Conservation (phyloP, 2,329 filamentous ascomycete genomes). For the Ophiostoma sp. region DNA sequence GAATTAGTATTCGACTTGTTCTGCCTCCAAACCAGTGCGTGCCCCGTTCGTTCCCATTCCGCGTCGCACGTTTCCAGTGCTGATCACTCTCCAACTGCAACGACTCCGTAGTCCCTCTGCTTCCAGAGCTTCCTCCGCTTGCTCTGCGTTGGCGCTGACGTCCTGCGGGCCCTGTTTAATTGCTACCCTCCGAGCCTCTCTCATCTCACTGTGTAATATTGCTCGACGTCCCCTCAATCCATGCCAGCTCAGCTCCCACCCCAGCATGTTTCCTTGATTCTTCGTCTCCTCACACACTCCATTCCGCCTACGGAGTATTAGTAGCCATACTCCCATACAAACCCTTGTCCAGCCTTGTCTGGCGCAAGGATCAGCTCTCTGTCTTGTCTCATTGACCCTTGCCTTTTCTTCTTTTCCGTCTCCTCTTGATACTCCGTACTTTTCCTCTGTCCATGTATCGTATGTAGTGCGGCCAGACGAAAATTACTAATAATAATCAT, state of each 20-base stretch:
- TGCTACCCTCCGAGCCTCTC: not conserved
- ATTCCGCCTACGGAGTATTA: too few species aligned
- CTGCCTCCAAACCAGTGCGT: too few species aligned
- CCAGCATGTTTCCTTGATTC: too few species aligned
- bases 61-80: too few species aligned
- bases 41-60: too few species aligned
- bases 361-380: not conserved
- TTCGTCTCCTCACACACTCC: too few species aligned
- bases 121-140: not conserved
- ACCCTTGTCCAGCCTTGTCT: not conserved
- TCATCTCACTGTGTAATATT: too few species aligned
- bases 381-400: not conserved
- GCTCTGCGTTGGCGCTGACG: not conserved
- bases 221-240: too few species aligned
- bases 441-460: not conserved
- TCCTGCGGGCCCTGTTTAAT: not conserved
- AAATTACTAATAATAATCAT: constrained; percentile 1
- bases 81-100: too few species aligned
- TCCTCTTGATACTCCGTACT: not conserved
- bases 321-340: too few species aligned
- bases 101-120: not conserved
- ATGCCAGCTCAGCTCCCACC: too few species aligned
- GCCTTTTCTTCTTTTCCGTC: not conserved
- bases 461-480: not conserved
- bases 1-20: too few species aligned